phyloP scores from a whole-genome alignment of 2,329 filamentous ascomycete species.

The Colletotrichum limetticola region DNA sequence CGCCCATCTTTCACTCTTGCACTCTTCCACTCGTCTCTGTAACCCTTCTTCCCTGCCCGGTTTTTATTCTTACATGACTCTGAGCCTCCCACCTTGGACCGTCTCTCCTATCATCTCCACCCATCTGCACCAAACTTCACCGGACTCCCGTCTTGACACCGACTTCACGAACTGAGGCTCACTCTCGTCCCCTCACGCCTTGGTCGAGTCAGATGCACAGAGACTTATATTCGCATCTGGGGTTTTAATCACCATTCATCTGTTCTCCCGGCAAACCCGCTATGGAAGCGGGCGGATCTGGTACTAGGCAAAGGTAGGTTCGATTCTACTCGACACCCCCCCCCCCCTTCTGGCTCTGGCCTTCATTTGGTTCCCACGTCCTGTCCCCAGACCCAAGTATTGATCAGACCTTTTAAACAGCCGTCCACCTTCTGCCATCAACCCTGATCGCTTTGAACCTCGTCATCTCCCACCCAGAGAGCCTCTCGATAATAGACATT shows the following conservation, averaged over 20 bases:
- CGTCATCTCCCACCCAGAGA: conserved; percentile 38
- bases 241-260: conserved; percentile 37
- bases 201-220: conserved; percentile 37
- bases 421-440: conserved; percentile 43
- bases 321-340: conserved; percentile 19
- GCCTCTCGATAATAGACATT: conserved; percentile 41
- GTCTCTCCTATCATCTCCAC: conserved; percentile 32
- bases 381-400: conserved; percentile 14
- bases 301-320: conserved; percentile 51
- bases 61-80: conserved; percentile 35
- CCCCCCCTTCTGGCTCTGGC: not conserved
- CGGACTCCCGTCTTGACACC: conserved; percentile 34
- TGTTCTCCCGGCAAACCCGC: conserved; percentile 41
- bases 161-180: conserved; percentile 28
- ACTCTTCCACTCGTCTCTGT: conserved; percentile 6
- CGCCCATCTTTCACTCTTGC: conserved; percentile 23
- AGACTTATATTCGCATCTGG: conserved; percentile 35
- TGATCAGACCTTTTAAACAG: conserved; percentile 37
- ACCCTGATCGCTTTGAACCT: conserved; percentile 39
- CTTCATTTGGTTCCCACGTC: conserved; percentile 13
- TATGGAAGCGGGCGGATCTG: conserved; percentile 53
- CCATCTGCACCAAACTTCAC: conserved; percentile 26
- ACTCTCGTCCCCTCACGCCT: conserved; percentile 22
- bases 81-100: conserved; percentile 27
- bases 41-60: conserved; percentile 27